Evolutionary conservation across 768 basidiomycete species (phyloP).

Genomic region (Gloeostereum incarnatum): DNA sequence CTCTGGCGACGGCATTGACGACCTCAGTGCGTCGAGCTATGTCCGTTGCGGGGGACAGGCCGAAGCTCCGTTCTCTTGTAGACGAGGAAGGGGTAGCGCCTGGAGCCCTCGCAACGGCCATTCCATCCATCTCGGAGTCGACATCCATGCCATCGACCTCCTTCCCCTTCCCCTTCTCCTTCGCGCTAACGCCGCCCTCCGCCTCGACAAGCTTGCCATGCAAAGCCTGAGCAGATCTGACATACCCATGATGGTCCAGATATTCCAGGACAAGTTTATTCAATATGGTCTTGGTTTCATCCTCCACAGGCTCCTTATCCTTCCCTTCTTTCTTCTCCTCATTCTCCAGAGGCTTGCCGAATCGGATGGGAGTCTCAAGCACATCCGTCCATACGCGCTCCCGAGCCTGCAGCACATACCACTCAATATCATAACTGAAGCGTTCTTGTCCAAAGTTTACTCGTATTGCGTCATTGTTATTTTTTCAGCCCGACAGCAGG

Average conservation of each 20-base stretch:
- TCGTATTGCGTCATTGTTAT: slow-evolving; percentile 61
- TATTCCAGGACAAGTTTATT: slow-evolving; percentile 73
- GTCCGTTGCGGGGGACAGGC: slow-evolving; percentile 30
- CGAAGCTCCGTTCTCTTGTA: slow-evolving; percentile 6
- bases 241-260: slow-evolving; percentile 80
- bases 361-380: slow-evolving; percentile 32
- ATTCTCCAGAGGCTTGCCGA: slow-evolving; percentile 13
- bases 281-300: slow-evolving; percentile 47
- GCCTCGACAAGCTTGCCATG: slow-evolving; percentile 29
- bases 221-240: slow-evolving; percentile 60
- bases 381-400: slow-evolving; percentile 61
- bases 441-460: slow-evolving; percentile 85
- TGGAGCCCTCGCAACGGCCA: slow-evolving; percentile 9
- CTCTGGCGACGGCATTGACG: slow-evolving; percentile 56
- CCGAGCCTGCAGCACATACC: slow-evolving; percentile 67
- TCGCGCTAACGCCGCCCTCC: too few species aligned
- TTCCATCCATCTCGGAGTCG: slow-evolving; percentile 42
- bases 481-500: slow-evolving; percentile 89
- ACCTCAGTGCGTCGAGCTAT: slow-evolving; percentile 65
- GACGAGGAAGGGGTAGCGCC: slow-evolving; percentile 10
- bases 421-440: slow-evolving; percentile 88
- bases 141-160: slow-evolving; percentile 20
- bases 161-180: too few species aligned
- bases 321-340: slow-evolving; percentile 11
- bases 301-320: slow-evolving; percentile 25